Evolutionary conservation across 23 red algal species (phyloP).

Genomic region (Cyanidiococcus yangmingshanensis): DNA sequence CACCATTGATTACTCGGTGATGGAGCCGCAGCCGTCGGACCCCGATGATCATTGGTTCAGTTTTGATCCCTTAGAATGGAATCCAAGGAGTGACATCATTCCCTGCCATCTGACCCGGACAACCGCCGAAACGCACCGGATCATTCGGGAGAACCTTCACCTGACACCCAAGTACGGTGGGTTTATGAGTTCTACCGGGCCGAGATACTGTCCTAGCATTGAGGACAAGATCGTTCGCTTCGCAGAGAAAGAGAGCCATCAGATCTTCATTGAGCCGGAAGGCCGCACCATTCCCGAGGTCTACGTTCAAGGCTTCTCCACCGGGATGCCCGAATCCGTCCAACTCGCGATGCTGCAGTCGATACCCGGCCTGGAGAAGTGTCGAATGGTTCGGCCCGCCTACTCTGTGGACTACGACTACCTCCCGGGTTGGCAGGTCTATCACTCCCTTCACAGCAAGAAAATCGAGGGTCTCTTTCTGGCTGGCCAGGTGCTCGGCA

Average conservation of each 20-base stretch:
- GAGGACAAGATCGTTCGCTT: conserved; percentile 99
- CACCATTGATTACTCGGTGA: conserved; percentile 63
- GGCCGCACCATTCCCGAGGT: conserved; percentile 80
- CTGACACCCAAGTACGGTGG: conserved; percentile 95
- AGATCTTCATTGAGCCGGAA: conserved; percentile 98
- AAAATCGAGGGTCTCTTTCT: conserved; percentile 77
- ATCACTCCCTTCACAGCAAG: conserved; percentile 65
- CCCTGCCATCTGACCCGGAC: conserved; percentile 93
- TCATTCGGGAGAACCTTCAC: conserved; percentile 94
- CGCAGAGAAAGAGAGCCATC: conserved; percentile 66
- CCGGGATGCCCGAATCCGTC: conserved; percentile 84
- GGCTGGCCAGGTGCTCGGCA: conserved; percentile 91
- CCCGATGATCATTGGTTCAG: conserved; percentile 95
- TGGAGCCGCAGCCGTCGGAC: conserved; percentile 78
- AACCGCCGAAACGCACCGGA: conserved; percentile 56
- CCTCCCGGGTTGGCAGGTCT: conserved; percentile 77
- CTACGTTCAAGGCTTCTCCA: conserved; percentile 93
- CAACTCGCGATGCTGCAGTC: conserved; percentile 84
- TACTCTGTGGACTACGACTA: conserved; percentile 99
- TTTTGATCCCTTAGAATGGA: conserved; percentile 89
- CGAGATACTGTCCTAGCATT: conserved; percentile 87
- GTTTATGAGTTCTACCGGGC: conserved; percentile 80
- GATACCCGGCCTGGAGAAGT: conserved; percentile 83
- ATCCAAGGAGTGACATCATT: conserved; percentile 44
- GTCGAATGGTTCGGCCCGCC: conserved; percentile 87